Evolutionary conservation across 768 basidiomycete genomes (phyloP).

Genomic region (Cyclocybe cylindracea): DNA sequence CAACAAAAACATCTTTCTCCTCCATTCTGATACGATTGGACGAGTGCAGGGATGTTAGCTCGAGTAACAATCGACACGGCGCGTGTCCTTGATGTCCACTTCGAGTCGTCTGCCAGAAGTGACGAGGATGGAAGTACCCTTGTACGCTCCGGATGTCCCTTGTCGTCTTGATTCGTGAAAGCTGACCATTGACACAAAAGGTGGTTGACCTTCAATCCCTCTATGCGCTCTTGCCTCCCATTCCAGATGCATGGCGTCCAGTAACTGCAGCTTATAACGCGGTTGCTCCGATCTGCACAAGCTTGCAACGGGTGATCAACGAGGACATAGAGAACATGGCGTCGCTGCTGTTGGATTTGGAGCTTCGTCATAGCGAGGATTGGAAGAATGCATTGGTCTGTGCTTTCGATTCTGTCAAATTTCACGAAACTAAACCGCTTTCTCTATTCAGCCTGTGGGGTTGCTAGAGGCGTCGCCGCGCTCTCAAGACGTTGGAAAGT

Average conservation of each 20-base stretch:
- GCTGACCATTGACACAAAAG: constrained; percentile 12
- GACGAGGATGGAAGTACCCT: constrained; percentile 21
- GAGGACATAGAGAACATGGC: constrained; percentile 44
- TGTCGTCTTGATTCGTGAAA: not conserved
- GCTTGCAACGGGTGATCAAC: constrained; percentile 32
- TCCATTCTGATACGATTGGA: not conserved
- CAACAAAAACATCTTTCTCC: not conserved
- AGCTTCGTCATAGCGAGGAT: constrained; percentile 20
- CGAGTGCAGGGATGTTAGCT: constrained; percentile 22
- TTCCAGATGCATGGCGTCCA: constrained; percentile 28
- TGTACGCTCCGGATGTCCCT: constrained; percentile 14
- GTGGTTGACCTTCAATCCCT: constrained; percentile 30
- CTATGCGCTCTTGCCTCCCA: constrained; percentile 17
- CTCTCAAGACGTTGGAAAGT: too few species aligned
- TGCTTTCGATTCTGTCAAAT: not conserved
- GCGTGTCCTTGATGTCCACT: constrained; percentile 24
- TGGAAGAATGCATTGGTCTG: constrained; percentile 19
- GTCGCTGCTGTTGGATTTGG: constrained; percentile 42
- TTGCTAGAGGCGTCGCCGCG: constrained; percentile 3
- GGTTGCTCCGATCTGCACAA: constrained; percentile 33
- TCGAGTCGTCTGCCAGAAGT: constrained; percentile 13
- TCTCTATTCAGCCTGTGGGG: constrained; percentile 14
- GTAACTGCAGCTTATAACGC: constrained; percentile 29
- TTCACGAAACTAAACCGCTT: not conserved
- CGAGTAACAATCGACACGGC: constrained; percentile 18